phyloP scores from a whole-genome alignment of 129 eudicot species.

The Cynara cardunculus region DNA sequence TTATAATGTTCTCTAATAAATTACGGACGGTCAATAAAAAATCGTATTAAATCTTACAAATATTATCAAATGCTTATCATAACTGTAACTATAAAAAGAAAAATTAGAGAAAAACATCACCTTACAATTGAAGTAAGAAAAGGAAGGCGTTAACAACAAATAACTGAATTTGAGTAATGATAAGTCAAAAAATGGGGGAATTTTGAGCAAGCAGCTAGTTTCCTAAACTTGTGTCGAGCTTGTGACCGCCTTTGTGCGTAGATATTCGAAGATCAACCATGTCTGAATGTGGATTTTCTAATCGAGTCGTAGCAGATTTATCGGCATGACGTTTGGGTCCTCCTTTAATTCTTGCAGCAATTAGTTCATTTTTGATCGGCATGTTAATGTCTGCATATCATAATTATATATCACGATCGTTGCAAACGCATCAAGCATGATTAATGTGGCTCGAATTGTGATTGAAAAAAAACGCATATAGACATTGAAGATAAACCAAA shows the following conservation, averaged over 20 bases:
- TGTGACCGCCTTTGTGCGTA: constrained; percentile 16
- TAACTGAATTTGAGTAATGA: neutral
- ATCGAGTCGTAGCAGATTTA: constrained; percentile 28
- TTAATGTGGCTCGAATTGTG: neutral
- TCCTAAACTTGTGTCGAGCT: constrained; percentile 22
- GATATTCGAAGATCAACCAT: constrained; percentile 35
- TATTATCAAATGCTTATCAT: neutral
- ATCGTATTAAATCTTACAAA: too few species aligned
- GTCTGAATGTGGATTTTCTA: constrained; percentile 27
- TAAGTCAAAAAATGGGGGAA: neutral
- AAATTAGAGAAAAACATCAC: neutral
- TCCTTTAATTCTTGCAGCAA: constrained; percentile 39
- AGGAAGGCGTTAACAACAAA: neutral
- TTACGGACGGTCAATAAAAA: too few species aligned
- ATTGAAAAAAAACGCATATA: neutral
- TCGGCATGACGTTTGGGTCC: constrained; percentile 40
- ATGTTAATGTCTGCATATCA: constrained; percentile 41
- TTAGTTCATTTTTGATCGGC: constrained; percentile 24
- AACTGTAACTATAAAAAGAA: too few species aligned
- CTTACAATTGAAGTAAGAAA: neutral
- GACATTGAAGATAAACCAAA: neutral
- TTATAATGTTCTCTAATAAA: too few species aligned
- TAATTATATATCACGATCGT: neutral
- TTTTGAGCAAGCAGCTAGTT: constrained; percentile 10
- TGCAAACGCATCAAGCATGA: neutral